Base-by-base conservation (phyloP, 75 land plant species). In the Picea glauca region DNA sequence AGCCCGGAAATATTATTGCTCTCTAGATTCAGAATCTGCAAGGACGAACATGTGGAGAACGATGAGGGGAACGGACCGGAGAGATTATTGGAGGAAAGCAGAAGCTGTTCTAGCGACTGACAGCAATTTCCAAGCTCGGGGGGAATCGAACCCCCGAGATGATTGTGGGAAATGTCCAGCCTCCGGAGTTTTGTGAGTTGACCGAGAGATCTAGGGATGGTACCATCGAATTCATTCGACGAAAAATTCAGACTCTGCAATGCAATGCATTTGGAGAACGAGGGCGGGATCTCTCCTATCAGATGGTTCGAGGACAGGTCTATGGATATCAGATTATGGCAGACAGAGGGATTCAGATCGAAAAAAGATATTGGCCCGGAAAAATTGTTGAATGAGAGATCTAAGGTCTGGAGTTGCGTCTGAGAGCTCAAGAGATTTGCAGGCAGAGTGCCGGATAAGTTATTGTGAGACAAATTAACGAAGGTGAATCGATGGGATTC, bases 321-420 rank as follows among this genome's bases (percentile, higher is more conserved):
- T 13, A 92, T 58, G 13, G 82, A 72, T 11, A 80, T 30, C 76
- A 94, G 84, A 20, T 80, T 74, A 46, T 57, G 80, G 80, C 89
- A 91, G 35, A 78, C 33, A 13, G 23, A 21, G 58, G 81, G 26
- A 56, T 76, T 26, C 58, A 78, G 26, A 78, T 14, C 18, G 20
- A 84, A 18, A 21, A 50, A 79, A 0, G 88, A 76, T 9, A 90
- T 78, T 20, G 78, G 40, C 18, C 91, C 90, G 0, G 95, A 82
- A 0, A 94, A n/a, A 58, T 88, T 88, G 85, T 94, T 94, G 80
- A 75, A 85, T 17, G 98, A 93, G 56, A 94, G 89, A 76, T 95
- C 98, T 23, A 94, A 83, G 62, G 76, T 62, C 65, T 87, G 88
- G 46, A 93, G 82, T 7, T 81, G 84, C 75, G 83, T 62, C 13